Conservation (phyloP, 805 yeast species). For the Ogataea saltuana region DNA sequence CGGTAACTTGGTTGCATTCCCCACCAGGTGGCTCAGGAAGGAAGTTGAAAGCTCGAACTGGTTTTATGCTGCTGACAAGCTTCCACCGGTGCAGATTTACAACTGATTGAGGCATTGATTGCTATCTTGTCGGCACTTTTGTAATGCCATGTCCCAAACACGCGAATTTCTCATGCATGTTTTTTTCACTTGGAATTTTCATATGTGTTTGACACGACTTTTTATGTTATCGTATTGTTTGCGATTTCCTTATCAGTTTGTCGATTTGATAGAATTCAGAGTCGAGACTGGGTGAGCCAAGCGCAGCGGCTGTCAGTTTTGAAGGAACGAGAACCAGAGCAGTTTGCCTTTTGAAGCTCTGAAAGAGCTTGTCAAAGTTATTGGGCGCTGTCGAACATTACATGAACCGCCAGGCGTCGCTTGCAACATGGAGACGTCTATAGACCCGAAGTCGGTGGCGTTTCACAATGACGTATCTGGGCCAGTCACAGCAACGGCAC, state of each 20-base stretch:
- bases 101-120: no score
- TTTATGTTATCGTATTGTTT: conserved; percentile 8
- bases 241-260: conserved; percentile 8
- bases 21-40: conserved; percentile 82
- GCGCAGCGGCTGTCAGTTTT: no score
- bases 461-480: not conserved
- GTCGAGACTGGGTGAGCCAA: not conserved
- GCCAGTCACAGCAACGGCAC: no score
- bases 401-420: no score
- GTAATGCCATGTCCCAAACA: not conserved
- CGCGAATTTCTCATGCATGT: not conserved
- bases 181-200: not conserved
- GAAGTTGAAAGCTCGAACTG: conserved; percentile 92
- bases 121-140: not conserved
- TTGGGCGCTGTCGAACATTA: no score
- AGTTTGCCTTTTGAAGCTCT: no score
- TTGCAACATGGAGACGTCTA: conserved; percentile 8
- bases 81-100: conserved; percentile 94
- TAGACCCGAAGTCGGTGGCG: conserved; percentile 8
- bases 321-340: no score
- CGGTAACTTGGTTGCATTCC: conserved; percentile 91
- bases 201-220: conserved; percentile 6
- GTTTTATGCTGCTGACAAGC: conserved; percentile 90
- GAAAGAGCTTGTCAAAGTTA: no score
- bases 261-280: conserved; percentile 1